Base-by-base conservation (phyloP, 768 basidiomycete genomes). In the Amanita phalloides region DNA sequence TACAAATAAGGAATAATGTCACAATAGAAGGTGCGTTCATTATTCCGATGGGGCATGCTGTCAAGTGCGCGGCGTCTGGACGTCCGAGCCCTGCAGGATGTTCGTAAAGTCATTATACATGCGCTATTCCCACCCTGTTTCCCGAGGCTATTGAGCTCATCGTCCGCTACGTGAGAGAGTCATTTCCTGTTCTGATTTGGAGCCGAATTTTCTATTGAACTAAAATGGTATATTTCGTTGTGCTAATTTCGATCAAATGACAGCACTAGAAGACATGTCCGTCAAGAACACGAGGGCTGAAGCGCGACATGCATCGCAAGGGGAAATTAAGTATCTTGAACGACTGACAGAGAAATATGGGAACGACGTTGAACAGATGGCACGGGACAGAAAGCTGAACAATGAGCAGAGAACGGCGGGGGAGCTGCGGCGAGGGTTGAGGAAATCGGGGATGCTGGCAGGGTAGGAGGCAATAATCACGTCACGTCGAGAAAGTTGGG, bases 321-420 rank as follows among this genome's bases (percentile, higher is more conserved):
- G 84, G 2, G 92, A 97, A 67, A 64, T 72, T 52, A 68, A 66
- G 42, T 88, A 85, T 65, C 71, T 98, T 39, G 64, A 69, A 53
- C 68, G 75, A 39, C 74, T 98, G 26, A 78, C 89, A 10, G 65
- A 66, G 38, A 84, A 77, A 64, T 72, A 97, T 67, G 87, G 84
- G 1, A 68, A 73, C 28, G 84, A 97, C 68, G 68, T 84, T 21
- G 75, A 78, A 26, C 71, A 67, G 45, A 97, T 96, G 93, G 79
- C 81, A 9, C 71, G 73, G 57, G 94, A 98, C 68, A 70, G 81
- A 53, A 84, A 74, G 66, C 64, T 86, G 53, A 97, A 98, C 64
- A 68, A 77, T 13, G 84, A 82, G 65, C 95, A 98, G 69, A 78
- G 84, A 61, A 96, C 92, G 2, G 76, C 72, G 30, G 93, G 89